phyloP scores from a whole-genome alignment of 192 early-diverging fungal genomes.

The Coemansia sp. region DNA sequence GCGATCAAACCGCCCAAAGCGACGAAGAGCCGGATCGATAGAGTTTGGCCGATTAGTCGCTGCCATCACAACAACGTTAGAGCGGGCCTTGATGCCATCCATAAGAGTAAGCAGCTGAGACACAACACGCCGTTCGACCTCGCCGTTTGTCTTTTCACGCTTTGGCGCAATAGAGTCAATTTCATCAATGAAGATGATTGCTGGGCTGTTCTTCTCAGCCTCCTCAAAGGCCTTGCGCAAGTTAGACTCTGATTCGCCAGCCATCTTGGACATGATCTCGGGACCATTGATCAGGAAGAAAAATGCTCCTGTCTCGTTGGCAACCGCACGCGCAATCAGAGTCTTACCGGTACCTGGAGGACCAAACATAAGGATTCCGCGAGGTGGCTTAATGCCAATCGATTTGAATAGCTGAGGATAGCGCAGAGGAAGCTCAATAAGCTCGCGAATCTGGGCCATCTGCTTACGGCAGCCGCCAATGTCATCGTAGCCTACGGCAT shows the following conservation, averaged over 20 bases:
- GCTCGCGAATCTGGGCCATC: constrained; percentile 98
- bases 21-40: constrained; percentile 97
- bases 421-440: constrained; percentile 95
- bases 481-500: constrained; percentile 97
- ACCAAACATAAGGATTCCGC: constrained; percentile 97
- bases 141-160: constrained; percentile 98
- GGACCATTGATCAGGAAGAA: constrained; percentile 99
- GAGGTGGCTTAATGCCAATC: constrained; percentile 98
- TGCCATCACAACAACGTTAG: constrained; percentile 98
- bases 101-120: constrained; percentile 98
- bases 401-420: constrained; percentile 99
- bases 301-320: constrained; percentile 99
- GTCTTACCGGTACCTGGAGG: constrained; percentile 99
- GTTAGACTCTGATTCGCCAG: constrained; percentile 97
- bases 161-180: constrained; percentile 99
- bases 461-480: constrained; percentile 98
- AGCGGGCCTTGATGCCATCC: constrained; percentile 96
- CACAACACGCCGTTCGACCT: constrained; percentile 98
- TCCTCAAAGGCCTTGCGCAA: constrained; percentile 98
- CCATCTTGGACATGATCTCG: constrained; percentile 99
- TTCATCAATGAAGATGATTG: constrained; percentile 99
- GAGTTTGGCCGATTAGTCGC: constrained; percentile 99
- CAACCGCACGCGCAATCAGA: constrained; percentile 96
- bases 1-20: constrained; percentile 99
- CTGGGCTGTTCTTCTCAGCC: constrained; percentile 95